A percentile compares a stretch with the other conserved stretches of the same genome.
These are phyloP conservation scores for Persicaria tinctoria DNA, from an alignment of 148 eudicot genomes.

Conservation along the genomic window DNA sequence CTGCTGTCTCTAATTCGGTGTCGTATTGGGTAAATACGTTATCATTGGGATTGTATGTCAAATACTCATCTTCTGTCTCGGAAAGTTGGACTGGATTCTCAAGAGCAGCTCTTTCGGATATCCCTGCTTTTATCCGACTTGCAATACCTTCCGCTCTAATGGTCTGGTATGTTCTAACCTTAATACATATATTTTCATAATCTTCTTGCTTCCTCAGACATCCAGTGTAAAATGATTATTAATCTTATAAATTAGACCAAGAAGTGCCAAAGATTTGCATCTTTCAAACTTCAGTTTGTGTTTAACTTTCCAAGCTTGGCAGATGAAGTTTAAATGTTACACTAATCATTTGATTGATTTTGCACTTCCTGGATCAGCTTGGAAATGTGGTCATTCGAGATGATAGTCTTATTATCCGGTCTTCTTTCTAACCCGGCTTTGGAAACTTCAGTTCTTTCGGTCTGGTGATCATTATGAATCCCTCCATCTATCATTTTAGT, in stretches of 20 bases:
- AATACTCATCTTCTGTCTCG: not conserved
- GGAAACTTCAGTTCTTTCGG: not conserved
- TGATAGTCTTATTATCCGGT: constrained; percentile 6
- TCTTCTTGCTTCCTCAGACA: no score
- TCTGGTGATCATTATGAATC: not conserved
- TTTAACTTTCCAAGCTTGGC: not conserved
- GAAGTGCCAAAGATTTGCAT: no score
- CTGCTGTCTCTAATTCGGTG: not conserved
- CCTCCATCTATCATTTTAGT: not conserved
- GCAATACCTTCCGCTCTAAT: constrained; percentile 10
- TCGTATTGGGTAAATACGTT: constrained; percentile 1
- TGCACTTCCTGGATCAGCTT: not conserved
- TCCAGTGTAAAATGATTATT: no score
- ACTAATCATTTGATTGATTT: not conserved
- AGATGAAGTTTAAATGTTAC: no score
- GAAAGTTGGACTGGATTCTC: constrained; percentile 11
- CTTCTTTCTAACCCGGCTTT: constrained; percentile 3
- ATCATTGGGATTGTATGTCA: not conserved
- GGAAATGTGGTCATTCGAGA: constrained; percentile 8
- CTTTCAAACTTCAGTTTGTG: no score
- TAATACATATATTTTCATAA: no score
- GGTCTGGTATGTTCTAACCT: constrained; percentile 6
- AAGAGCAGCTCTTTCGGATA: constrained; percentile 1
- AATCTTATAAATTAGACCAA: no score
- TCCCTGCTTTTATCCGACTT: not conserved